Conservation (phyloP, 768 basidiomycete genomes). For the Chalciporus chontae region DNA sequence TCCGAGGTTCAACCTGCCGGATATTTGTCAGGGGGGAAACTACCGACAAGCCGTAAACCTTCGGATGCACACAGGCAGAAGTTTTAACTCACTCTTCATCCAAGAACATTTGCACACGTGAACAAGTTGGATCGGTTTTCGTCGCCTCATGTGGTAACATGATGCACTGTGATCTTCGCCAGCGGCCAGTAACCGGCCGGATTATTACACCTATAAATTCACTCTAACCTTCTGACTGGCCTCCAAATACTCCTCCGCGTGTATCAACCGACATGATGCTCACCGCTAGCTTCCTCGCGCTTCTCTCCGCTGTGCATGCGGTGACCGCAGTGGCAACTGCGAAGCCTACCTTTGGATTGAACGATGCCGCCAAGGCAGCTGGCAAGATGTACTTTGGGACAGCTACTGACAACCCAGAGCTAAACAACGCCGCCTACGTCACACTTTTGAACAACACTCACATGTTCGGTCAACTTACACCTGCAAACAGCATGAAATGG, state of each 20-base stretch:
- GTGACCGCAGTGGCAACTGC: background rate
- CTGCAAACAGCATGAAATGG: conserved; percentile 22
- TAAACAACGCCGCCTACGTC: conserved; percentile 30
- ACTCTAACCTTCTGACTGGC: background rate
- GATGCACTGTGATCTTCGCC: background rate
- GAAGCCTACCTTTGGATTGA: conserved; percentile 18
- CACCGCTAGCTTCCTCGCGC: background rate
- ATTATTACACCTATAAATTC: background rate
- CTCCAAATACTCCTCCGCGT: background rate
- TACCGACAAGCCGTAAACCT: background rate
- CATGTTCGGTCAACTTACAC: conserved; percentile 21
- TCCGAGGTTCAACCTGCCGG: background rate
- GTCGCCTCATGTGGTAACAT: background rate
- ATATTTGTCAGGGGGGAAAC: too few species aligned
- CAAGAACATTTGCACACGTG: background rate
- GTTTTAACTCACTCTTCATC: background rate
- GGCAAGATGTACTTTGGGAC: conserved; percentile 47
- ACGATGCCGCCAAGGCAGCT: conserved; percentile 36
- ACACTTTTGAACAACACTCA: conserved; percentile 6
- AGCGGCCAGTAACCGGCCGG: background rate
- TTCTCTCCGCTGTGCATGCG: background rate
- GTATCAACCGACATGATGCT: background rate
- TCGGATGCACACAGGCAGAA: too few species aligned
- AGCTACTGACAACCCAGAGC: conserved; percentile 46
- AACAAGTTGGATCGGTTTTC: background rate